A percentile compares a stretch with the other conserved stretches of the same genome.
phyloP scores from a whole-genome alignment of 1,139 yeast genomes.

The Diutina sp. region DNA sequence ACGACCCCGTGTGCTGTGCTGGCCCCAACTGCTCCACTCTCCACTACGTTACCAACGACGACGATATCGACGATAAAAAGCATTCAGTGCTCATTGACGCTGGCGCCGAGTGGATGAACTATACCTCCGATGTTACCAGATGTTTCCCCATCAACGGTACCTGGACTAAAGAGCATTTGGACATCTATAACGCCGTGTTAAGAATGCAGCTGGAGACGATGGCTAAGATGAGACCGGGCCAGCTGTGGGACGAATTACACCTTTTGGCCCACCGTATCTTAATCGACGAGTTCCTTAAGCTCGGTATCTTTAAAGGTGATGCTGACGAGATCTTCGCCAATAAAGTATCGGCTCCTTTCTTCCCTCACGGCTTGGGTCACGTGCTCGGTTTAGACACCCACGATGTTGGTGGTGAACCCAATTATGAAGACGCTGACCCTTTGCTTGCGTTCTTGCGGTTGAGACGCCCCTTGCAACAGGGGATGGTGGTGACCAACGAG shows the following conservation, averaged over 20 bases:
- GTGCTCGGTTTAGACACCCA: conserved; percentile 91
- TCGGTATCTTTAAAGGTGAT: conserved; percentile 65
- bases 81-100: conserved; percentile 76
- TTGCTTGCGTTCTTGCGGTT: conserved; percentile 66
- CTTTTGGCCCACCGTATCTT: conserved; percentile 65
- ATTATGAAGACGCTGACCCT: conserved; percentile 73
- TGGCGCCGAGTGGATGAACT: conserved; percentile 93
- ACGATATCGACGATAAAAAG: conserved; percentile 36
- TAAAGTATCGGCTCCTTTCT: conserved; percentile 64
- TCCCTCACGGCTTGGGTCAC: conserved; percentile 95
- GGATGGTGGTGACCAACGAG: conserved; percentile 89
- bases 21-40: conserved; percentile 88
- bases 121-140: conserved; percentile 89
- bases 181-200: conserved; percentile 66
- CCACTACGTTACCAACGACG: conserved; percentile 83
- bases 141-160: conserved; percentile 87
- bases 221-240: conserved; percentile 68
- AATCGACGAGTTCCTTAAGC: conserved; percentile 53
- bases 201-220: conserved; percentile 73
- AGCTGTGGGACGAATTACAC: conserved; percentile 76
- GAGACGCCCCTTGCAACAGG: conserved; percentile 55
- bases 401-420: conserved; percentile 83
- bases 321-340: conserved; percentile 58
- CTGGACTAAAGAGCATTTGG: conserved; percentile 80
- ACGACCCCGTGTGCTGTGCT: conserved; percentile 92